Base-by-base conservation (phyloP, 331 rosid genomes). In the Cydonia oblonga region DNA sequence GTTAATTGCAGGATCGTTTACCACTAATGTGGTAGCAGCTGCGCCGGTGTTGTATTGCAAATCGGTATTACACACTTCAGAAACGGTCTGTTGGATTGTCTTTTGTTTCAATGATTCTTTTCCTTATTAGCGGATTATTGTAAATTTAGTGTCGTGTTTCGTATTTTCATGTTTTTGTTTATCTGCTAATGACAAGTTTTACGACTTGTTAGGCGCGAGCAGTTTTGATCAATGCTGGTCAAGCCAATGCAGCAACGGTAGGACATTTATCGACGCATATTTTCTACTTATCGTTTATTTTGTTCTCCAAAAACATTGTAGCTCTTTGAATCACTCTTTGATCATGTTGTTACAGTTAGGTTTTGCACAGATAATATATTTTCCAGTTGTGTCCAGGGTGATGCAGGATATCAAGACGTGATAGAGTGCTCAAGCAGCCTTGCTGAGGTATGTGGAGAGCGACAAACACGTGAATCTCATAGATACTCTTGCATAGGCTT, bases 171-270 rank as follows among this genome's bases (percentile, higher is more conserved):
- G 30, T 69, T 28, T 53, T 22, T 23, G 3, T 13, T 32, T 54
- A 83, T 72, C 52, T 76, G 59, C 64, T 86, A 38, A 38, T 10
- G 42, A 38, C 13, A 38, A 2, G 3, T 9, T 35, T 38, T 9
- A 38, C 42, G 42, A 38, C 42, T 38, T 38, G 42, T 38, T 38
- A 90, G 97, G 98, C 96, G 2, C 97, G 97, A 44, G 97, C 96
- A n/a, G 96, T 93, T 74, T 77, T 93, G 80, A 93, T 84, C 66
- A 93, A 93, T 75, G 98, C 98, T 59, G 98, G 98, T 76, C 98
- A 93, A 81, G 98, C 98, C 75, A 93, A 93, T 86, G 98, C 98
- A 18, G 97, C 96, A 52, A 90, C 98, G 68, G 98, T 93, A 38
- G 42, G 33, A 32, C 12, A 20, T 64, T 20, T 54, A 6, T 10